Conservation (phyloP, 2,329 filamentous ascomycete genomes). For the Aspergillus sergii region DNA sequence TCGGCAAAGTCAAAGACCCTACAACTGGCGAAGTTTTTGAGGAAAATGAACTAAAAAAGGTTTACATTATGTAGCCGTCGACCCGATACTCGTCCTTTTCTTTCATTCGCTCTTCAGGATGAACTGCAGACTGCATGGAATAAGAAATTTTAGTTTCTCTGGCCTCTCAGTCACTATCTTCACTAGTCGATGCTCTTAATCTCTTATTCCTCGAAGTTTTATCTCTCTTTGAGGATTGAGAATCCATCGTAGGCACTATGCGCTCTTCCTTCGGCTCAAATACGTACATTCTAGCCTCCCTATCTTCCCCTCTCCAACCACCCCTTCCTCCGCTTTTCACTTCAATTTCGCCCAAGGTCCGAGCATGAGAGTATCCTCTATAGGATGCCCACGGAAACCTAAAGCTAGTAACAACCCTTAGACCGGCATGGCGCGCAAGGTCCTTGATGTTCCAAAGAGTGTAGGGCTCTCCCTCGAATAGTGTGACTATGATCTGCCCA, state of each 20-base stretch:
- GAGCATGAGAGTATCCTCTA: constrained; percentile 50
- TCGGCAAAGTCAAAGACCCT: constrained; percentile 74
- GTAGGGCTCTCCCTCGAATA: constrained; percentile 94
- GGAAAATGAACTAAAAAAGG: constrained; percentile 71
- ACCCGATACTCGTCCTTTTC: background rate
- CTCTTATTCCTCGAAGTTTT: constrained; percentile 39
- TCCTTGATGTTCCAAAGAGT: constrained; percentile 94
- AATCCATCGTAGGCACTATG: background rate
- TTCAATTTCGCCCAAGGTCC: constrained; percentile 50
- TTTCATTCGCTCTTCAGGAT: background rate
- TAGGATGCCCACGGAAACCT: constrained; percentile 52
- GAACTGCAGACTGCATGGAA: background rate
- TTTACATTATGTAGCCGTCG: constrained; percentile 74
- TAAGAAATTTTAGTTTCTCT: background rate
- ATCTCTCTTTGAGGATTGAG: constrained; percentile 9
- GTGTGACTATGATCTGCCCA: constrained; percentile 73
- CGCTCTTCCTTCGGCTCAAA: constrained; percentile 45
- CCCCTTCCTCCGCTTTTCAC: constrained; percentile 41
- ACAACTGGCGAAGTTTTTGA: constrained; percentile 71
- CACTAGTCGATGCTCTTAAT: constrained; percentile 35
- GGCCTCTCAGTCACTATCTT: constrained; percentile 30
- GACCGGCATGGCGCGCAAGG: constrained; percentile 70
- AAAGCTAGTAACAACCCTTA: constrained; percentile 51
- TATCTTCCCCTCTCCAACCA: constrained; percentile 52
- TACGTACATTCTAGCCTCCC: constrained; percentile 50